Percentiles rank a stretch among this genome's conserved stretches.
Evolutionary conservation across 768 basidiomycete species (phyloP).

Genomic region (Lactifluus pinguis): DNA sequence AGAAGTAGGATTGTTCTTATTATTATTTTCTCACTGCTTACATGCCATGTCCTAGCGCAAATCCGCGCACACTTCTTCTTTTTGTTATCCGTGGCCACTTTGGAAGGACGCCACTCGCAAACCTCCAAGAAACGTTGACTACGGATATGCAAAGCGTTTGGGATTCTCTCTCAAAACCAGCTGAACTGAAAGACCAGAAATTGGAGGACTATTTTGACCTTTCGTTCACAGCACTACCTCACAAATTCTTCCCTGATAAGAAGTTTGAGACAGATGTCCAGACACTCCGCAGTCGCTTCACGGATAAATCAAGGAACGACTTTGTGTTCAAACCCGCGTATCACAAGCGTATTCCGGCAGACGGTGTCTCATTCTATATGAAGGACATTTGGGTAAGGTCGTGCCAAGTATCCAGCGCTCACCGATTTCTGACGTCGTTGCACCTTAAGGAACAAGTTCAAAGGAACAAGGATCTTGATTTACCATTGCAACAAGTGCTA

Average conservation of each 20-base stretch:
- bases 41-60: constrained; percentile 32
- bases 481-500: constrained; percentile 96
- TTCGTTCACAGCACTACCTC: constrained; percentile 84
- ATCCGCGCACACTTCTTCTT: constrained; percentile 86
- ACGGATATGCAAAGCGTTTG: constrained; percentile 87
- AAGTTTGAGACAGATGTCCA: constrained; percentile 78
- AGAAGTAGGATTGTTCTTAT: constrained; percentile 32
- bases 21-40: not conserved
- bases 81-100: constrained; percentile 99
- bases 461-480: constrained; percentile 20
- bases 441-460: constrained; percentile 19
- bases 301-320: constrained; percentile 51
- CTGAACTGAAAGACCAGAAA: constrained; percentile 64
- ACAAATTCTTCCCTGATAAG: constrained; percentile 87
- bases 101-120: constrained; percentile 82
- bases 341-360: constrained; percentile 96
- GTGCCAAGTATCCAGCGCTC: not conserved
- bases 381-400: constrained; percentile 87
- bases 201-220: constrained; percentile 96
- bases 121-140: constrained; percentile 80
- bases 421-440: not conserved
- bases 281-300: constrained; percentile 68
- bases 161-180: constrained; percentile 84
- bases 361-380: constrained; percentile 96
- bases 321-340: constrained; percentile 89